Evolutionary conservation across 2,329 filamentous ascomycete species (phyloP).

Genomic region (Drechslerella dactyloides): DNA sequence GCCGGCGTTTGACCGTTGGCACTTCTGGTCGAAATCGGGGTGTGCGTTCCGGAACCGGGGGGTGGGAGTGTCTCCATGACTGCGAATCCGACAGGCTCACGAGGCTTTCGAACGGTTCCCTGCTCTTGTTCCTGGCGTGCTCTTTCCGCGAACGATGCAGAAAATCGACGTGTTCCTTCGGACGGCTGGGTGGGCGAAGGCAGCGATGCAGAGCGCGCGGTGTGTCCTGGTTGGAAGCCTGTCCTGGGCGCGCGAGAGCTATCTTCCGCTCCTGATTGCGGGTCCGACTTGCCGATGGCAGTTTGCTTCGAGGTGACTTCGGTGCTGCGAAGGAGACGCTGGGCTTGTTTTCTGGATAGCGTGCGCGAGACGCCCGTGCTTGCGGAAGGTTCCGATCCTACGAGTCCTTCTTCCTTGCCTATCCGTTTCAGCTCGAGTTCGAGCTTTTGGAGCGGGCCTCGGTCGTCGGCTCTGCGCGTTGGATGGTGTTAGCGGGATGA

Average conservation of each 20-base stretch:
- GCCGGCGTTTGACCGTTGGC: constrained; percentile 26
- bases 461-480: constrained; percentile 72
- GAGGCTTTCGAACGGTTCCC: constrained; percentile 36
- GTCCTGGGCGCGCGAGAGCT: constrained; percentile 7
- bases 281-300: constrained; percentile 34
- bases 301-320: constrained; percentile 52
- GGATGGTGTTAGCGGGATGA: constrained; percentile 49
- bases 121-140: constrained; percentile 45
- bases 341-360: constrained; percentile 53
- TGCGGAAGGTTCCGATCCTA: constrained; percentile 31
- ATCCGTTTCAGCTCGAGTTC: constrained; percentile 90
- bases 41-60: constrained; percentile 30
- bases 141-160: constrained; percentile 47
- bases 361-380: constrained; percentile 48
- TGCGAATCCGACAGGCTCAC: constrained; percentile 39
- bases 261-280: constrained; percentile 21
- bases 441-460: constrained; percentile 90
- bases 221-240: constrained; percentile 29
- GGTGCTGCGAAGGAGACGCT: constrained; percentile 53
- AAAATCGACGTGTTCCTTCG: constrained; percentile 41
- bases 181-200: constrained; percentile 32
- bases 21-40: constrained; percentile 33
- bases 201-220: constrained; percentile 30
- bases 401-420: constrained; percentile 87
- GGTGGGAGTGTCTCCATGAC: constrained; percentile 47